Evolutionary conservation across 192 early-diverging fungal species (phyloP), one percentile per base, ranked within the genome.

Genomic region (Globomyces pollinis-pini): DNA sequence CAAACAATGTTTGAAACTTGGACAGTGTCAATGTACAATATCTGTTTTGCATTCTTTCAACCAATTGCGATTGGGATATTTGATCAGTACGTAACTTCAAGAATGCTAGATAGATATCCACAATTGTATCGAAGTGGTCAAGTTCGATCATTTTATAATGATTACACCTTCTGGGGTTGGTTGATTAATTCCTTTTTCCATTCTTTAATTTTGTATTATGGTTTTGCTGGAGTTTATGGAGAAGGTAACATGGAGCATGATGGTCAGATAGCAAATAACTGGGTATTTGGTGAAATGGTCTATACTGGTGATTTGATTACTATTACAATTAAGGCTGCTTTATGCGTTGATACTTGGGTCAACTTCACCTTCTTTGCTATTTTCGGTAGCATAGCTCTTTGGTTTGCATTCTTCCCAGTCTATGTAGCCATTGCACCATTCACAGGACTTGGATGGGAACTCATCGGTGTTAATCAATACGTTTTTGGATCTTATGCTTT

Each of bases 21-120:
- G 96, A 94, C 92, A 0, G 87, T 91, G 59, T 88, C 92, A 0
- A 83, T 88, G 44, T 99, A 92, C 71, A 99, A 93, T 60, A 89
- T 99, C 24, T 85, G 88, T 44, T 95, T 99, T 64, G 92, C 94
- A 0, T 85, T 96, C 34, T 78, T 96, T 72, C 92, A 94, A 35
- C 96, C 96, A 1, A 76, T 97, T 63, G 88, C 85, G 16, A 91
- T 99, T 44, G 96, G 96, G 52, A 86, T 96, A n/a, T 99, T 99
- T 76, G 96, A 99, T 70, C 93, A 95, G 69, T 91, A 85, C 67
- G 83, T 94, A 24, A 88, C 84, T 47, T 89, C 93, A 35, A 81
- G 96, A 59, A 91, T 91, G 78, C 69, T 99, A 23, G 94, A 99
- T 67, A 84, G 86, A 18, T 99, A 99, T 67, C 96, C 96, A 8